phyloP scores from a whole-genome alignment of 305 asterid species.

The Euphrasia arctica region DNA sequence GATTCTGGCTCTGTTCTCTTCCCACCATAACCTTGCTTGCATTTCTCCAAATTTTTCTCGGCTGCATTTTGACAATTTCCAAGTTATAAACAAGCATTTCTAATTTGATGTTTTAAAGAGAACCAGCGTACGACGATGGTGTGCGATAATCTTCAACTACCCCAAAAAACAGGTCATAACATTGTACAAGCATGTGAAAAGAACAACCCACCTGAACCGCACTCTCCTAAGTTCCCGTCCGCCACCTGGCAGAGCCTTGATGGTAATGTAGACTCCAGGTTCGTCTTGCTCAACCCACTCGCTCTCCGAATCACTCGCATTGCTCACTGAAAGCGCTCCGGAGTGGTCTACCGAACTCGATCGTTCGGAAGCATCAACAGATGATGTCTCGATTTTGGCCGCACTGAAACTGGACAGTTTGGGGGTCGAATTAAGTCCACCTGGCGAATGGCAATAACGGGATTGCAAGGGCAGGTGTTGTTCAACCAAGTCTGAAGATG shows the following conservation, averaged over 20 bases:
- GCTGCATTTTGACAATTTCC: slow-evolving; percentile 41
- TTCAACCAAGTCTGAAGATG: slow-evolving; percentile 43
- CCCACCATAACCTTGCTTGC: slow-evolving; percentile 96
- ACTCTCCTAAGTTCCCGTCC: slow-evolving; percentile 86
- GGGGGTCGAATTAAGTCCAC: slow-evolving; percentile 53
- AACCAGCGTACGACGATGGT: neutral
- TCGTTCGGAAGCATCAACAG: slow-evolving; percentile 73
- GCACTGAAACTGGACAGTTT: slow-evolving; percentile 64
- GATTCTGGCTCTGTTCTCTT: slow-evolving; percentile 76
- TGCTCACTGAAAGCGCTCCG: slow-evolving; percentile 83
- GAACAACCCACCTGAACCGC: slow-evolving; percentile 69
- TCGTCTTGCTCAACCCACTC: slow-evolving; percentile 99
- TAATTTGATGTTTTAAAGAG: neutral
- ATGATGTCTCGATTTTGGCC: slow-evolving; percentile 62
- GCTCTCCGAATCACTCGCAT: slow-evolving; percentile 80
- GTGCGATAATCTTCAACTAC: neutral
- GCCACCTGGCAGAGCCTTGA: slow-evolving; percentile 78
- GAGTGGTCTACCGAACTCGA: slow-evolving; percentile 72
- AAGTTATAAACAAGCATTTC: slow-evolving; percentile 25
- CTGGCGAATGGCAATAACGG: slow-evolving; percentile 33
- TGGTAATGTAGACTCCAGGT: slow-evolving; percentile 95
- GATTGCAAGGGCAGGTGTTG: slow-evolving; percentile 32
- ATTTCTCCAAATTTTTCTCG: slow-evolving; percentile 86
- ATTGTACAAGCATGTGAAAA: slow-evolving; percentile 12
- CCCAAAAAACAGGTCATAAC: neutral